Evolutionary conservation across 306 rosid genomes (phyloP).

Genomic region (Rosa lucieae): DNA sequence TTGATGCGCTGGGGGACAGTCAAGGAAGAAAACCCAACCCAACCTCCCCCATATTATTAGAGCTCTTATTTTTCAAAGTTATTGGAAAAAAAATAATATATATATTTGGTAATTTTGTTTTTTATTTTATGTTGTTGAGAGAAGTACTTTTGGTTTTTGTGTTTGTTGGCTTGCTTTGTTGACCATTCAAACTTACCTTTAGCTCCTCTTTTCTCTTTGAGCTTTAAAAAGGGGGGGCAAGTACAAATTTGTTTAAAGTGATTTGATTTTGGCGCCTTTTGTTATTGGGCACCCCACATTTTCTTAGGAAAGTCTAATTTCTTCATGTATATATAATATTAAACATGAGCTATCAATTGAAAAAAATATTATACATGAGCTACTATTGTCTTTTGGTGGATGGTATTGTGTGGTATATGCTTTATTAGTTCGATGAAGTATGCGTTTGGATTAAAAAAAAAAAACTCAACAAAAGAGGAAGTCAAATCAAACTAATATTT

Average conservation of each 20-base stretch:
- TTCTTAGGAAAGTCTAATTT: not conserved
- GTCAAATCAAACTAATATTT: too few relatives aligned
- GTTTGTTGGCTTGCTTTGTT: slow-evolving; percentile 36
- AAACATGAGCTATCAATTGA: too few relatives aligned
- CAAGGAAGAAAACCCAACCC: slow-evolving; percentile 47
- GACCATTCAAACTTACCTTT: slow-evolving; percentile 57
- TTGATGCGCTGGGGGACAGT: slow-evolving; percentile 83
- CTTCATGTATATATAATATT: not conserved
- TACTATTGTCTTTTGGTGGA: too few relatives aligned
- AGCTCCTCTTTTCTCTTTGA: not conserved
- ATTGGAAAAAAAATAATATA: not conserved
- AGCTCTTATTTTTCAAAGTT: not conserved
- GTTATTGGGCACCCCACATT: not conserved
- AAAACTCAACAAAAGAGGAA: too few relatives aligned
- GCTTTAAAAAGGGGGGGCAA: slow-evolving; percentile 9
- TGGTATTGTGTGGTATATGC: too few relatives aligned
- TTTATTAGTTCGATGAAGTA: too few relatives aligned
- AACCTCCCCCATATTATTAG: slow-evolving; percentile 10
- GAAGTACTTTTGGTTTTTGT: slow-evolving; percentile 9
- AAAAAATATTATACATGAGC: too few relatives aligned
- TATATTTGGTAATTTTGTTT: not conserved
- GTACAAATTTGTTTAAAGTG: not conserved
- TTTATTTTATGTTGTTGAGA: not conserved
- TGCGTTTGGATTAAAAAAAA: too few relatives aligned
- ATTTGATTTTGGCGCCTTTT: slow-evolving; percentile 9